A percentile compares a stretch with the other conserved stretches of the same genome.
Conservation (phyloP, 179 eudicot genomes). For the Silene noctiflora region DNA sequence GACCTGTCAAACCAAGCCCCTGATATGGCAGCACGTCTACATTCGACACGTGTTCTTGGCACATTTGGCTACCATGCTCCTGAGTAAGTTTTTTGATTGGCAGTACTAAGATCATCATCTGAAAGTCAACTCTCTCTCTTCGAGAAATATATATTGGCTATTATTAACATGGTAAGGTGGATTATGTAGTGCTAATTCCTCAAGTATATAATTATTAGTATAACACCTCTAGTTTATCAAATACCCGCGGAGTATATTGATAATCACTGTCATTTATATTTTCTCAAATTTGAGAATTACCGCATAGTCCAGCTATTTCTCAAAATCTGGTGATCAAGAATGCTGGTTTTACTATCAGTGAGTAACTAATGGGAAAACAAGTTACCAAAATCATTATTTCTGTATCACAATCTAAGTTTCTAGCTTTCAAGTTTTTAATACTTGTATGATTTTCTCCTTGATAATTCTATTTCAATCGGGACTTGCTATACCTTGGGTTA, state of each 20-base stretch:
- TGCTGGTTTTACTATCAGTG: background rate
- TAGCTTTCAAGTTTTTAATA: too few species aligned
- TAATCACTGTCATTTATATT: too few species aligned
- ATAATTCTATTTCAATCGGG: too few species aligned
- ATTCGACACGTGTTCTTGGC: constrained; percentile 90
- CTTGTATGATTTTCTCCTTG: too few species aligned
- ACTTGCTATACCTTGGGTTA: too few species aligned
- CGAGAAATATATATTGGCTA: background rate
- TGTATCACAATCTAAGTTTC: background rate
- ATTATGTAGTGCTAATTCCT: background rate
- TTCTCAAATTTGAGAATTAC: background rate
- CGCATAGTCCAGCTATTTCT: background rate
- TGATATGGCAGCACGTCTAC: constrained; percentile 84
- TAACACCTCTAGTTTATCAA: too few species aligned
- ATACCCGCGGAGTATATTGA: too few species aligned
- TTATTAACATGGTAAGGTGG: background rate
- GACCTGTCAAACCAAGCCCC: constrained; percentile 91
- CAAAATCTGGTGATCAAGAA: background rate
- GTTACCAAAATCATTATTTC: background rate
- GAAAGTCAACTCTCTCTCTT: background rate
- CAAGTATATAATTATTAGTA: too few species aligned
- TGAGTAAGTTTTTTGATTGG: constrained; percentile 47
- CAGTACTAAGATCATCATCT: background rate
- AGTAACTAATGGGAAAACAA: background rate
- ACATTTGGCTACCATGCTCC: constrained; percentile 94